Conservation (phyloP, 495 filamentous ascomycete genomes). For the Aspergillus hancockii region DNA sequence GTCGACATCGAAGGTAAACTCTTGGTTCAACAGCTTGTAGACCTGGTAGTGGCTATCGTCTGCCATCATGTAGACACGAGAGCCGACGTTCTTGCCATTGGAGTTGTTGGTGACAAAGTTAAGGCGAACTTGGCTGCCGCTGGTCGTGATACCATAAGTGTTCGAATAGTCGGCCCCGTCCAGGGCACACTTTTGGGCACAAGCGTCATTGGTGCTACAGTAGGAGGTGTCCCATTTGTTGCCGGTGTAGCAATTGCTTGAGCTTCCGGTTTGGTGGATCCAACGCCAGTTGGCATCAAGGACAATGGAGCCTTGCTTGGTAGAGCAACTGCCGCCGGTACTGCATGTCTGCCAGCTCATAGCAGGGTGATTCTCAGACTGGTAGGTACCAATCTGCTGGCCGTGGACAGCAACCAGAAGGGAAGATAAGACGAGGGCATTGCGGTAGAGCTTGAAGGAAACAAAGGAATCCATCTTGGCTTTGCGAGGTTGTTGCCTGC, state of each 20-base stretch:
- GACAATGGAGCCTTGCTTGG: conserved; percentile 53
- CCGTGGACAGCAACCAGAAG: conserved; percentile 29
- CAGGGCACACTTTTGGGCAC: conserved; percentile 59
- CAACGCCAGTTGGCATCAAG: conserved; percentile 69
- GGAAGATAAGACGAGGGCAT: conserved; percentile 29
- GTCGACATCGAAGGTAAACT: conserved; percentile 72
- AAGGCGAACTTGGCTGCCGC: conserved; percentile 54
- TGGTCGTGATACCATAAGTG: conserved; percentile 58
- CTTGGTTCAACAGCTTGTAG: conserved; percentile 58
- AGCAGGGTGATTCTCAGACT: conserved; percentile 59
- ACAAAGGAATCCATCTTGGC: conserved; percentile 1
- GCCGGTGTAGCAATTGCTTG: conserved; percentile 67
- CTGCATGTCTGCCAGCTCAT: conserved; percentile 60
- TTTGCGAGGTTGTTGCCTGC: background rate
- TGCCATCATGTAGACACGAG: conserved; percentile 62
- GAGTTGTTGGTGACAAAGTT: conserved; percentile 51
- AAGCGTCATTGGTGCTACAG: conserved; percentile 54
- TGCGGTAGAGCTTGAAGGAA: conserved; percentile 19
- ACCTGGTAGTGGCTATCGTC: conserved; percentile 58
- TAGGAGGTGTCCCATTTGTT: conserved; percentile 56
- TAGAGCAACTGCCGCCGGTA: conserved; percentile 50
- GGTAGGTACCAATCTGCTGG: conserved; percentile 60
- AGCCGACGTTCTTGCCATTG: conserved; percentile 50
- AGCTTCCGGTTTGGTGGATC: conserved; percentile 52
- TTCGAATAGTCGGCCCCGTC: conserved; percentile 60